Evolutionary conservation across 257 asterid genomes (phyloP).

Genomic region (Nicotiana tabacum): DNA sequence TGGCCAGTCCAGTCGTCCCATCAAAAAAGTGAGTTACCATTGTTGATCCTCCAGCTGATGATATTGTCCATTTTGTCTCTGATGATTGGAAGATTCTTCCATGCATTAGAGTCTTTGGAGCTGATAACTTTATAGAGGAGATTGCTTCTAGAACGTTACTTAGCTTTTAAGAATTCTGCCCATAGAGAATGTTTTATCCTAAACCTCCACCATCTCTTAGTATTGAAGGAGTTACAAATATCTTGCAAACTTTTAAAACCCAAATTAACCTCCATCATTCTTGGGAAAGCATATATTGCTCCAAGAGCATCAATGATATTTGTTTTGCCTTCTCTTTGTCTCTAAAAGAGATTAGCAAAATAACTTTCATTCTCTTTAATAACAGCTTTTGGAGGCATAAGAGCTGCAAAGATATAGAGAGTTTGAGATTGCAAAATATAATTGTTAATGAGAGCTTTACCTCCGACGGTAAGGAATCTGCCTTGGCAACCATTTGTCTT

Average conservation of each 20-base stretch:
- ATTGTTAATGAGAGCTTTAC: background rate
- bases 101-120: no score
- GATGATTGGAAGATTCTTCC: no score
- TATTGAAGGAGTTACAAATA: background rate
- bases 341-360: background rate
- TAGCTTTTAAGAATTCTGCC: background rate
- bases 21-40: no score
- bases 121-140: no score
- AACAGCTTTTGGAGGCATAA: background rate
- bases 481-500: background rate
- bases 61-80: no score
- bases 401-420: background rate
- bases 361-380: background rate
- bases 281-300: background rate
- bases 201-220: background rate
- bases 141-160: background rate
- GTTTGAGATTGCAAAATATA: background rate
- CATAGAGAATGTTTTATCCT: background rate
- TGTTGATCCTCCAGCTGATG: no score
- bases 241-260: background rate
- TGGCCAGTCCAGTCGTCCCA: no score
- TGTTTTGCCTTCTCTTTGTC: background rate
- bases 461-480: background rate
- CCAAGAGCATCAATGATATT: background rate
- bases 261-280: background rate